These are phyloP conservation scores for Phallus indusiatus DNA, from an alignment of 768 basidiomycete species.

Conservation along the genomic window DNA sequence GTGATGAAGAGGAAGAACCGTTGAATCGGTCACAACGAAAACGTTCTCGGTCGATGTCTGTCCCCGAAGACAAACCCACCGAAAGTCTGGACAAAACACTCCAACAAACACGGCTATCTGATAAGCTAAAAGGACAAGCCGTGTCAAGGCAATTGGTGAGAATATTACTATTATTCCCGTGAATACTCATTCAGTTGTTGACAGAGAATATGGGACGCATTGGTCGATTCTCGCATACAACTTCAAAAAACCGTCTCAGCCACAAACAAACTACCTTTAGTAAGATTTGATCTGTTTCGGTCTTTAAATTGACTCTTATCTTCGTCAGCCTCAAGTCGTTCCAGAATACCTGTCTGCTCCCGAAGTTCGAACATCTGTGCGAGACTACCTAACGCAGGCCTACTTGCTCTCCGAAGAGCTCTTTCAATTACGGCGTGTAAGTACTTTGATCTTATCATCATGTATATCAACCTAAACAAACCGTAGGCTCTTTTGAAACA, in stretches of 20 bases:
- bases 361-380: conserved; percentile 36
- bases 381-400: conserved; percentile 52
- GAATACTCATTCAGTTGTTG: neutral
- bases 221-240: conserved; percentile 86
- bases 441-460: neutral
- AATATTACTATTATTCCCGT: conserved; percentile 5
- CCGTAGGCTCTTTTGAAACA: conserved; percentile 1
- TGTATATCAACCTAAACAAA: neutral
- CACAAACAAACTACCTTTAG: conserved; percentile 57
- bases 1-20: conserved; percentile 12
- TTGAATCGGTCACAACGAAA: conserved; percentile 5
- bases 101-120: conserved; percentile 53
- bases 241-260: conserved; percentile 71
- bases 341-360: conserved; percentile 19
- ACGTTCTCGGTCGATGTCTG: neutral
- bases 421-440: conserved; percentile 35
- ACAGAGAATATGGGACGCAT: conserved; percentile 75
- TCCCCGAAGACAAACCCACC: neutral
- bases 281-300: conserved; percentile 25
- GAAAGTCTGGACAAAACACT: conserved; percentile 40
- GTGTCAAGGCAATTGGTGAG: conserved; percentile 77
- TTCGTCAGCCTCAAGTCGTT: conserved; percentile 26
- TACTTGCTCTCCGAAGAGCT: conserved; percentile 55
- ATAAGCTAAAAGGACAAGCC: conserved; percentile 74
- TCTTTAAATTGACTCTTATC: conserved; percentile 5